These are phyloP conservation scores for Boletus barrowsii DNA, from an alignment of 768 basidiomycete genomes.

Conservation along the genomic window DNA sequence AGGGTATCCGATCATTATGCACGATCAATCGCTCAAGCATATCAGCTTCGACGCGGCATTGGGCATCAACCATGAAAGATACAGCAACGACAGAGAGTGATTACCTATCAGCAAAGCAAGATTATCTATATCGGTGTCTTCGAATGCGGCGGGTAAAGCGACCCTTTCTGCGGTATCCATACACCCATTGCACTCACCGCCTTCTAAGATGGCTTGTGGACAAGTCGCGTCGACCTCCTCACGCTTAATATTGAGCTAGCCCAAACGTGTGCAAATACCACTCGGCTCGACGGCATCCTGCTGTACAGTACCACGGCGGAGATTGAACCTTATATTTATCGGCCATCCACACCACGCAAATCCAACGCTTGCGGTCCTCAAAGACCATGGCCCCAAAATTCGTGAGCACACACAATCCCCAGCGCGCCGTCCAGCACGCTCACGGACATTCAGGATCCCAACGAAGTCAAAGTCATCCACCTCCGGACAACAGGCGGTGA, in stretches of 20 bases:
- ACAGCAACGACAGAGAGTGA: constrained; percentile 24
- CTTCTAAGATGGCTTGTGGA: constrained; percentile 27
- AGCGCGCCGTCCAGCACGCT: neutral
- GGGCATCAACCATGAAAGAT: constrained; percentile 13
- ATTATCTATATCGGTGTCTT: constrained; percentile 77
- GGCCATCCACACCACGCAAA: constrained; percentile 17
- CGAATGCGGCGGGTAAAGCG: constrained; percentile 80
- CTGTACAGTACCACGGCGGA: constrained; percentile 61
- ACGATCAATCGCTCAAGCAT: constrained; percentile 94
- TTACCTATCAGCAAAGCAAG: constrained; percentile 88
- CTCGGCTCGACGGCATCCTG: constrained; percentile 20
- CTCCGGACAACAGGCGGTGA: constrained; percentile 98
- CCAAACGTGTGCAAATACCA: constrained; percentile 39
- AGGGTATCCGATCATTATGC: constrained; percentile 94
- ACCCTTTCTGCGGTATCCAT: constrained; percentile 72
- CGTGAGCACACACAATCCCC: constrained; percentile 39
- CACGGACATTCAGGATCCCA: constrained; percentile 74
- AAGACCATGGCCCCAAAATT: constrained; percentile 74
- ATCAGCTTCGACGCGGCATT: constrained; percentile 58
- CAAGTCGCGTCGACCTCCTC: neutral
- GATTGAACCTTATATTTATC: constrained; percentile 50
- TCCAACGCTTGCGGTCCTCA: constrained; percentile 12
- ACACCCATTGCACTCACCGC: constrained; percentile 68
- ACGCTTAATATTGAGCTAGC: constrained; percentile 2
- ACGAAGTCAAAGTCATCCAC: constrained; percentile 98